Evolutionary conservation across 2,329 filamentous ascomycete genomes (phyloP).

Genomic region (Xylaria sp.): DNA sequence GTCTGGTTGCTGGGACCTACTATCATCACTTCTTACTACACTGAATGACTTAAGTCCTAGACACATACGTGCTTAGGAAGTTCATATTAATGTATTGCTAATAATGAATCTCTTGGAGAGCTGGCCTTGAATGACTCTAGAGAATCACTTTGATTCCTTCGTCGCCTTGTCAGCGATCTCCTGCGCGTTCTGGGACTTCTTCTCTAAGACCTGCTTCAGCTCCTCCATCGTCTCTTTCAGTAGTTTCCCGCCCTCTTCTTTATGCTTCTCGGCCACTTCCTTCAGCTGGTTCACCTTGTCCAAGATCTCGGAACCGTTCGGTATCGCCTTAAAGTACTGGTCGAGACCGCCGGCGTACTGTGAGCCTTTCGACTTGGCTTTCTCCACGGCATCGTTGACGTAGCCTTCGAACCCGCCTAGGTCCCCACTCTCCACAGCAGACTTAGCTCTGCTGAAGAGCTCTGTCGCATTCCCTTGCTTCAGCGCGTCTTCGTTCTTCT

Average conservation of each 20-base stretch:
- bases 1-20: too few species aligned
- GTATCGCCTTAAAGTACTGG: conserved; percentile 67
- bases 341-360: conserved; percentile 49
- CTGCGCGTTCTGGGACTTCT: conserved; percentile 58
- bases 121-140: not conserved
- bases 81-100: too few species aligned
- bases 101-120: not conserved
- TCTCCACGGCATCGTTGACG: conserved; percentile 59
- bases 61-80: too few species aligned
- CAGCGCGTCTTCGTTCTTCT: conserved; percentile 69
- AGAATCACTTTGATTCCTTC: conserved; percentile 46
- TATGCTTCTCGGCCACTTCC: conserved; percentile 68
- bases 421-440: conserved; percentile 64
- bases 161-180: conserved; percentile 60
- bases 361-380: conserved; percentile 57
- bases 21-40: too few species aligned
- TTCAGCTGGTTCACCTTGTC: conserved; percentile 67
- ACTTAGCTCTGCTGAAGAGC: conserved; percentile 64
- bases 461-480: conserved; percentile 69
- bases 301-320: conserved; percentile 65
- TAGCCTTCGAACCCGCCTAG: conserved; percentile 62
- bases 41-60: too few species aligned
- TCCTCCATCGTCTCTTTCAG: conserved; percentile 70
- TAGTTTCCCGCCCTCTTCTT: conserved; percentile 69
- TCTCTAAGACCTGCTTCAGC: conserved; percentile 65